Percentiles rank a stretch among this genome's conserved stretches.
Conservation (phyloP, 495 filamentous ascomycete genomes). For the Annulohypoxylon stygium region DNA sequence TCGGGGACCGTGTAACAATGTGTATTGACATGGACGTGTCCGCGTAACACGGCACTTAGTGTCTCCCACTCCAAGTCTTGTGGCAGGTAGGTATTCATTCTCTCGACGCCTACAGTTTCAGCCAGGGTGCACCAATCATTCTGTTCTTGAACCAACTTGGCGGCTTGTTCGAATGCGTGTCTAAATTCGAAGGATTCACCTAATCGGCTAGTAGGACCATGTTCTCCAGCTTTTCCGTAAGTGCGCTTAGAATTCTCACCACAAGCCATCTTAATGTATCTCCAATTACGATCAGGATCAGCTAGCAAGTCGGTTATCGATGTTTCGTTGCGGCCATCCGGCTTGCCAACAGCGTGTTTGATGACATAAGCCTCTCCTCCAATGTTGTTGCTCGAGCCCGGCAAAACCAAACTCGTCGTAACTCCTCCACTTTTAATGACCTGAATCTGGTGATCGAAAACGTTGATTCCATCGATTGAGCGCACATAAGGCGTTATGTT, state of each 20-base stretch:
- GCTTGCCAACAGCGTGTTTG: constrained; percentile 67
- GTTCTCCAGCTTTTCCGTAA: constrained; percentile 60
- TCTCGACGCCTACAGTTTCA: constrained; percentile 55
- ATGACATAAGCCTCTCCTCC: constrained; percentile 74
- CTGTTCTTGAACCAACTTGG: constrained; percentile 64
- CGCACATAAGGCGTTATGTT: constrained; percentile 70
- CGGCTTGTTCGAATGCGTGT: constrained; percentile 70
- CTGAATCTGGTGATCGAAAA: constrained; percentile 65
- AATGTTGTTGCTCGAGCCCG: constrained; percentile 75
- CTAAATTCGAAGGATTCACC: constrained; percentile 74
- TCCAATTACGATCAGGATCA: constrained; percentile 63
- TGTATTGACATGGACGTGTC: constrained; percentile 71
- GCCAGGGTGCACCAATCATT: constrained; percentile 71
- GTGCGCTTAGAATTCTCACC: constrained; percentile 73
- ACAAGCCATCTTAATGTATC: constrained; percentile 80
- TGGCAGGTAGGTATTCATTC: constrained; percentile 60
- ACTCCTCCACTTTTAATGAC: constrained; percentile 78
- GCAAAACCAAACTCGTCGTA: constrained; percentile 73
- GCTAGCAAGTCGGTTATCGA: constrained; percentile 62
- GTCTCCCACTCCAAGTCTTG: constrained; percentile 71
- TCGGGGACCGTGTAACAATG: constrained; percentile 77
- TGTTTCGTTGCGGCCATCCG: constrained; percentile 66
- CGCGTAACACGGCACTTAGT: constrained; percentile 68
- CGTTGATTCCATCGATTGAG: constrained; percentile 67
- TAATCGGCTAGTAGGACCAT: constrained; percentile 62